Evolutionary conservation across 1,139 yeast genomes (phyloP).

Genomic region (Magnusiomyces ingens): DNA sequence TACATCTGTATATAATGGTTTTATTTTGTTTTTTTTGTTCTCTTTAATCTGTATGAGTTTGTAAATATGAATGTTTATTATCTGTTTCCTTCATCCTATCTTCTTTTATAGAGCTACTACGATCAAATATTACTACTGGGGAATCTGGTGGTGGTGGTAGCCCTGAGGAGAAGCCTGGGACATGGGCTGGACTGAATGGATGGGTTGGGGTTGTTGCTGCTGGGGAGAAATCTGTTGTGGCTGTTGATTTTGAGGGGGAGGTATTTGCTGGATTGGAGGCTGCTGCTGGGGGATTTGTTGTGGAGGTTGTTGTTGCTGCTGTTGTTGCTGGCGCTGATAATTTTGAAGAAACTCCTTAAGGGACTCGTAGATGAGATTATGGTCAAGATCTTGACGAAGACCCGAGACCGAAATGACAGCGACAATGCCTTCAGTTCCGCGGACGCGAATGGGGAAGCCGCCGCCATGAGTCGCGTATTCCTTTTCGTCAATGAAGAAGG

Average conservation of each 20-base stretch:
- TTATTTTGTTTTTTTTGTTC: background rate
- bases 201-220: background rate
- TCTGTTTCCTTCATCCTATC: background rate
- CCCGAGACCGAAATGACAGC: constrained; percentile 60
- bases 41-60: background rate
- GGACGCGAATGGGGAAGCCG: constrained; percentile 48
- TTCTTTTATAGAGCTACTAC: background rate
- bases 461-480: constrained; percentile 63
- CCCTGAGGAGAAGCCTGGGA: too few species aligned
- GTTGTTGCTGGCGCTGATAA: background rate
- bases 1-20: too few species aligned
- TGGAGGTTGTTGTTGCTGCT: background rate
- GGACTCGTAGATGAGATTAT: constrained; percentile 22
- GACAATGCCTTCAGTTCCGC: constrained; percentile 41
- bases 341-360: constrained; percentile 11
- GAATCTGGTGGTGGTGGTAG: too few species aligned
- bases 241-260: constrained; percentile 1
- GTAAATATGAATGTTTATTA: background rate
- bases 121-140: too few species aligned
- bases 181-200: background rate
- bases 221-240: background rate
- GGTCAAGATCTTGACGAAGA: constrained; percentile 35
- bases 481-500: constrained; percentile 37
- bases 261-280: background rate
- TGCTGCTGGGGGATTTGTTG: constrained; percentile 1